Conservation (phyloP, 1,284 basidiomycete species). For the Heterobasidion occidentale region DNA sequence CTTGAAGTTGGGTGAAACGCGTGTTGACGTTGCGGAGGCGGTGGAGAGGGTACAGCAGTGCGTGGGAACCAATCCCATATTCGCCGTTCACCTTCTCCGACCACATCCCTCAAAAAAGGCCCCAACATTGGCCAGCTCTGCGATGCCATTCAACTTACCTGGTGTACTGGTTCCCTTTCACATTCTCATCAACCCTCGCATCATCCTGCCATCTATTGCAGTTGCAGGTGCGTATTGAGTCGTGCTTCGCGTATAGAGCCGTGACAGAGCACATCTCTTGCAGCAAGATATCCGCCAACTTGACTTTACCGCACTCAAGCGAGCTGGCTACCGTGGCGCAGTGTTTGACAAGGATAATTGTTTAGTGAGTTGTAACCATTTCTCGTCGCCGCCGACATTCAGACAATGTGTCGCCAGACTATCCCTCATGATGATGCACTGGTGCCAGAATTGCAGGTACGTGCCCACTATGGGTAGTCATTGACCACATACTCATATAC, state of each 20-base stretch:
- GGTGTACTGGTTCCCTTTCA: conserved; percentile 73
- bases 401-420: conserved; percentile 42
- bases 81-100: too few species aligned
- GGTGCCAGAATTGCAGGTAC: conserved; percentile 65
- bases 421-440: conserved; percentile 66
- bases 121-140: background rate
- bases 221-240: conserved; percentile 55
- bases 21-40: too few species aligned
- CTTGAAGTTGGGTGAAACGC: too few species aligned
- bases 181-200: conserved; percentile 62
- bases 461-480: background rate
- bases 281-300: conserved; percentile 82
- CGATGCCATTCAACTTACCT: conserved; percentile 73
- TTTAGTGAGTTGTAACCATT: conserved; percentile 46
- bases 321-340: conserved; percentile 78
- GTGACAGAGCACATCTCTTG: conserved; percentile 2
- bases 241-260: background rate
- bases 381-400: background rate
- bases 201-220: conserved; percentile 65
- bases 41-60: background rate
- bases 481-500: background rate
- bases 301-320: conserved; percentile 73
- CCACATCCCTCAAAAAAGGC: too few species aligned
- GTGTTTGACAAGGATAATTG: conserved; percentile 99
- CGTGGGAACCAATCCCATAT: background rate